Evolutionary conservation across 345 rosid species (phyloP).

Genomic region (Eucalyptus polyanthemos): DNA sequence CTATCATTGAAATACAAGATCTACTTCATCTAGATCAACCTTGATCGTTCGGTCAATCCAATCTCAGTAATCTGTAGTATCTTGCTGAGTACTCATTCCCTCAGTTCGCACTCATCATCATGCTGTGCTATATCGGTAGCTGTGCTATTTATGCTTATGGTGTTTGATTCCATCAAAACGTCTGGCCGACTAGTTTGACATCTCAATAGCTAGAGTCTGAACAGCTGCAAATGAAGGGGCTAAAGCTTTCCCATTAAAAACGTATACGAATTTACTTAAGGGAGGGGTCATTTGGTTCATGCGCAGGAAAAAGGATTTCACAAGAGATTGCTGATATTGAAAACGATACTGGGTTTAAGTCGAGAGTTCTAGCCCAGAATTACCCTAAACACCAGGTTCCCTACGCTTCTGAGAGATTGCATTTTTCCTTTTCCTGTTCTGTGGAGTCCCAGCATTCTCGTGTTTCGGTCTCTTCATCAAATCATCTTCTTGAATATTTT

Average conservation of each 20-base stretch:
- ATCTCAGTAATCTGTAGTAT: background rate
- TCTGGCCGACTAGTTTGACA: background rate
- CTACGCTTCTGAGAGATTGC: background rate
- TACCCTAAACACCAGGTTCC: conserved; percentile 73
- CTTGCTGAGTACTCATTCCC: background rate
- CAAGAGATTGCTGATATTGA: conserved; percentile 56
- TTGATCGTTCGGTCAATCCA: background rate
- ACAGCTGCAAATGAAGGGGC: background rate
- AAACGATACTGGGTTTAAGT: conserved; percentile 73
- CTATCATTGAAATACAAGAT: too few relatives aligned
- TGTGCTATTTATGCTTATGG: background rate
- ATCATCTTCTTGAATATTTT: background rate
- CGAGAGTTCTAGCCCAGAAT: conserved; percentile 74
- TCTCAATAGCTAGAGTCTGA: background rate
- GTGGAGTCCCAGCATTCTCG: background rate
- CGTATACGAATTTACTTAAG: background rate
- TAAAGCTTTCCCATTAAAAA: background rate
- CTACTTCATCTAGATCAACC: background rate
- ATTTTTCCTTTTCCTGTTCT: background rate
- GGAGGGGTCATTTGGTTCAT: background rate
- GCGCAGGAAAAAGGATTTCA: conserved; percentile 56
- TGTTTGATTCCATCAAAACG: background rate
- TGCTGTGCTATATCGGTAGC: background rate
- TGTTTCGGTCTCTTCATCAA: background rate
- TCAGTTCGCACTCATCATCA: background rate